Percentiles rank a stretch among this genome's conserved stretches.
Conservation (phyloP, 169 alveolate genomes). For the Cryptosporidium tyzzeri region DNA sequence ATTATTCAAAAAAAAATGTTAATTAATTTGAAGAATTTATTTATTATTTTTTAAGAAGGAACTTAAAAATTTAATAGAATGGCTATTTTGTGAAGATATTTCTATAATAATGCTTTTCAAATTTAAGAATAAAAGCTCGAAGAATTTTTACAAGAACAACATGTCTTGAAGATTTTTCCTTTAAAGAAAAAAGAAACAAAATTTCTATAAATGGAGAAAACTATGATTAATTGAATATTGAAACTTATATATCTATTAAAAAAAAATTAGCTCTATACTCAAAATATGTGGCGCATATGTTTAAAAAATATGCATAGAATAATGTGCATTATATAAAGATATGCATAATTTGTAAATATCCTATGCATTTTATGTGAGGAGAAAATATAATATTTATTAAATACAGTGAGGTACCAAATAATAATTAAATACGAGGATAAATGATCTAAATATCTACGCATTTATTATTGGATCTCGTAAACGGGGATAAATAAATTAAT, state of each 20-base stretch:
- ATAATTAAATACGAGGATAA: constrained; percentile 36
- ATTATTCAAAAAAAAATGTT: not conserved
- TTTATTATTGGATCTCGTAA: constrained; percentile 62
- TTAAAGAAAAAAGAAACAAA: too few relatives aligned
- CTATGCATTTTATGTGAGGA: constrained; percentile 3
- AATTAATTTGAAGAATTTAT: too few relatives aligned
- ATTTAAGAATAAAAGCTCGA: too few relatives aligned
- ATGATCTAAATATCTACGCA: constrained; percentile 55
- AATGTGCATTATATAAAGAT: constrained; percentile 22
- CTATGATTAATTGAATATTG: too few relatives aligned
- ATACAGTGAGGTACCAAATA: not conserved
- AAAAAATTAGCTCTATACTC: too few relatives aligned
- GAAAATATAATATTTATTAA: constrained; percentile 4
- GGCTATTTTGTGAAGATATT: too few relatives aligned
- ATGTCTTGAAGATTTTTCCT: too few relatives aligned
- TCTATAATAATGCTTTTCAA: not conserved
- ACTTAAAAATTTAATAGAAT: too few relatives aligned
- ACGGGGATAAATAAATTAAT: constrained; percentile 35
- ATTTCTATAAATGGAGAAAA: not conserved
- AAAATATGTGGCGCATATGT: not conserved
- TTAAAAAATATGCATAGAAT: not conserved
- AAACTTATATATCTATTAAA: not conserved
- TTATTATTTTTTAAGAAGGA: too few relatives aligned
- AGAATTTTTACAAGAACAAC: too few relatives aligned
- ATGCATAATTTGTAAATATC: constrained; percentile 34